phyloP scores from a whole-genome alignment of 164 flowering plant genomes.

The Paratinospora sagittata region DNA sequence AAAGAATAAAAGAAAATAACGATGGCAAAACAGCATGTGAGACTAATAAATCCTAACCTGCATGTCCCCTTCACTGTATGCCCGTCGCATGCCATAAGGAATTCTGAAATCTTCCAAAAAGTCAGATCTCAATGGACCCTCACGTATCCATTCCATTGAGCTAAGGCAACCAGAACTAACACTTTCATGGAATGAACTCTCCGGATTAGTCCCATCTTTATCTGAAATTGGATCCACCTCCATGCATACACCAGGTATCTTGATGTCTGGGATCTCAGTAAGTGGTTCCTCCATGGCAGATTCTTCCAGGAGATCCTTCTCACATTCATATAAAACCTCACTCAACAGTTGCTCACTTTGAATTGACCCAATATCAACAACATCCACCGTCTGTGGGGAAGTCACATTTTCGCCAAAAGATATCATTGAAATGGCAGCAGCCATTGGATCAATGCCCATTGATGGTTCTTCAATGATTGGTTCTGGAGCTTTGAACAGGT shows the following conservation, averaged over 20 bases:
- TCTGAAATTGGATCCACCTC: slow-evolving; percentile 33
- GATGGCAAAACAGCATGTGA: not conserved
- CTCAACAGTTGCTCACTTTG: slow-evolving; percentile 51
- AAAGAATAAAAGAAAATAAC: not conserved
- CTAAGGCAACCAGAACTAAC: slow-evolving; percentile 63
- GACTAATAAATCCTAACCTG: slow-evolving; percentile 44
- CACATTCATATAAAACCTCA: slow-evolving; percentile 71
- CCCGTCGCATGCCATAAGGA: slow-evolving; percentile 85
- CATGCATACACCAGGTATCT: slow-evolving; percentile 28
- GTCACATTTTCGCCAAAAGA: slow-evolving; percentile 62
- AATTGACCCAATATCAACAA: slow-evolving; percentile 43
- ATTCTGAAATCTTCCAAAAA: slow-evolving; percentile 63
- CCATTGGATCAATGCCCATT: slow-evolving; percentile 49
- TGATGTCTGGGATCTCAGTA: slow-evolving; percentile 40
- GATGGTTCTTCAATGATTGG: slow-evolving; percentile 65
- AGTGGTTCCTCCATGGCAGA: slow-evolving; percentile 43
- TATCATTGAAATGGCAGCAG: slow-evolving; percentile 75
- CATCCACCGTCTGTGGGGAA: slow-evolving; percentile 47
- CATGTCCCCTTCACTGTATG: slow-evolving; percentile 96
- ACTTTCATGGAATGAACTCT: slow-evolving; percentile 48
- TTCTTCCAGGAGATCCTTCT: slow-evolving; percentile 67
- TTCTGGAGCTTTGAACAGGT: slow-evolving; percentile 85
- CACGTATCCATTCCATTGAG: slow-evolving; percentile 58
- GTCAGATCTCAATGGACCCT: slow-evolving; percentile 38
- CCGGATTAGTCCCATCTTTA: slow-evolving; percentile 19